phyloP scores from a whole-genome alignment of 441 rosid genomes.

The Populus tomentosa region DNA sequence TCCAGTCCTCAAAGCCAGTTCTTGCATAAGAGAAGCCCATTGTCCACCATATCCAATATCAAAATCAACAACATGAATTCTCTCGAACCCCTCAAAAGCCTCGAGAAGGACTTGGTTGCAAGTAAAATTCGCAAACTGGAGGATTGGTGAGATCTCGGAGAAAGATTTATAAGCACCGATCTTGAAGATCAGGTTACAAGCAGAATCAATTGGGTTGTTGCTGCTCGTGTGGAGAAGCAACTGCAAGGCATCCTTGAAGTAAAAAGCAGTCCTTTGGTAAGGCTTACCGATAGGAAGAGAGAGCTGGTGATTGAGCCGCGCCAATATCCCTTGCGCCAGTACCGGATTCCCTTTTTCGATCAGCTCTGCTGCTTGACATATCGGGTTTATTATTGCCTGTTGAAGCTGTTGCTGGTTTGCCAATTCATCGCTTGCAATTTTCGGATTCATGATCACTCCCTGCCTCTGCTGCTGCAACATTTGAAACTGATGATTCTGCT shows the following conservation, averaged over 20 bases:
- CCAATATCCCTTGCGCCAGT: constrained; percentile 99
- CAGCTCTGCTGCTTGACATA: constrained; percentile 29
- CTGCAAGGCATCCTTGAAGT: constrained; percentile 83
- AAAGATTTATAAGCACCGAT: constrained; percentile 62
- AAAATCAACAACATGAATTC: constrained; percentile 57
- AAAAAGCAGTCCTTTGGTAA: constrained; percentile 72
- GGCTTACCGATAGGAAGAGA: constrained; percentile 69
- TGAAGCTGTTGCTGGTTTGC: constrained; percentile 48
- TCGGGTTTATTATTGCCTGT: constrained; percentile 35
- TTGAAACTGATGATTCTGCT: constrained; percentile 38
- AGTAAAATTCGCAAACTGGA: constrained; percentile 64
- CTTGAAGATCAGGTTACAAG: constrained; percentile 46
- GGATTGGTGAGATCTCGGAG: constrained; percentile 57
- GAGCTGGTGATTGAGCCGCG: constrained; percentile 99
- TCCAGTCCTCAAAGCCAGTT: constrained; percentile 48
- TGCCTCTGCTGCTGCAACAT: constrained; percentile 23
- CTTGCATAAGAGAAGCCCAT: constrained; percentile 81
- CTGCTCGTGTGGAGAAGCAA: constrained; percentile 38
- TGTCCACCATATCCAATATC: constrained; percentile 72
- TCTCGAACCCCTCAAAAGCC: constrained; percentile 41
- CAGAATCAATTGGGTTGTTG: constrained; percentile 21
- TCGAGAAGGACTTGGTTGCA: constrained; percentile 67
- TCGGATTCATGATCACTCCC: constrained; percentile 24
- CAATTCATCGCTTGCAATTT: constrained; percentile 39
- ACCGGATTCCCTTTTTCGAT: constrained; percentile 45